A percentile compares a stretch with the other conserved stretches of the same genome.
These are phyloP conservation scores for Jacaranda copaia DNA, from an alignment of 257 asterid species.

Conservation along the genomic window DNA sequence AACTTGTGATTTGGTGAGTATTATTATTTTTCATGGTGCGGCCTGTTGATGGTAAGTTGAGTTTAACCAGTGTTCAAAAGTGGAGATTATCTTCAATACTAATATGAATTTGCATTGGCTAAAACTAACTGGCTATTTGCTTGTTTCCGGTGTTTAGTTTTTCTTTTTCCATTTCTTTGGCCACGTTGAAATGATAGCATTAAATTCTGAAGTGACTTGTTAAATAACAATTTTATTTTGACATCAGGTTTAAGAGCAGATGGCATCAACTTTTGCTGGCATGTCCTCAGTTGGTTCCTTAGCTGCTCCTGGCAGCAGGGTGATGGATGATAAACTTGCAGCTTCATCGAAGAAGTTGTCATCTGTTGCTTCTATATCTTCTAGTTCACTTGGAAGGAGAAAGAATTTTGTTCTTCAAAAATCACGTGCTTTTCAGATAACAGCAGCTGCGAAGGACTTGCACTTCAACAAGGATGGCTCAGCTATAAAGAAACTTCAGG, in stretches of 20 bases:
- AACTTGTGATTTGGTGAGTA: neutral
- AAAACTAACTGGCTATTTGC: neutral
- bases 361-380: conserved; percentile 68
- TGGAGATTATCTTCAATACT: neutral
- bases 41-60: too few relatives aligned
- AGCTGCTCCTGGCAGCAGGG: conserved; percentile 70
- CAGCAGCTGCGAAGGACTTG: conserved; percentile 87
- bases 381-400: conserved; percentile 63
- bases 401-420: conserved; percentile 51
- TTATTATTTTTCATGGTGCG: too few relatives aligned
- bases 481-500: conserved; percentile 90
- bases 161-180: neutral
- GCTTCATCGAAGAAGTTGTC: conserved; percentile 66
- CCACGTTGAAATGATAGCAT: neutral
- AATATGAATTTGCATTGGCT: neutral
- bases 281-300: conserved; percentile 76
- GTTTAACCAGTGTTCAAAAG: neutral
- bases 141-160: neutral
- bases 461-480: conserved; percentile 97
- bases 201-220: neutral
- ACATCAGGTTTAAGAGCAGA: conserved; percentile 45
- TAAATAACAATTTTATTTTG: conserved; percentile 1
- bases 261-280: conserved; percentile 82
- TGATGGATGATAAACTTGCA: conserved; percentile 55
- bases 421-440: conserved; percentile 55